Percentiles rank a stretch among this genome's conserved stretches.
Conservation (phyloP, 345 rosid species). For the Citrus sinensis region DVS_A1.0 CM039168.1:30182501-30183000, state of each 20-base stretch:
- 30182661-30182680: too few species aligned
- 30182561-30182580: not conserved
- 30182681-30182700: not conserved
- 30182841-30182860: too few species aligned
- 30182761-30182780: too few species aligned
- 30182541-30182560: not conserved
- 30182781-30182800: too few species aligned
- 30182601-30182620: not conserved
- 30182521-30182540: not conserved
- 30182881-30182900: too few species aligned
- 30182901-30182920: not conserved
- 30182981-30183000: not conserved
- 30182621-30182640: not conserved
- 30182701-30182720: too few species aligned
- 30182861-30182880: too few species aligned
- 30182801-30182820: too few species aligned
- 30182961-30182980: not conserved
- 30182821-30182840: too few species aligned
- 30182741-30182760: not conserved
- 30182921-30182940: too few species aligned
- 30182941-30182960: too few species aligned
- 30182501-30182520: too few species aligned
- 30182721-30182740: not conserved
- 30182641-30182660: not conserved
- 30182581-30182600: not conserved